A percentile compares a stretch with the other conserved stretches of the same genome.
phyloP scores from a whole-genome alignment of 148 eudicot genomes.

The Euryodendron excelsum region DNA sequence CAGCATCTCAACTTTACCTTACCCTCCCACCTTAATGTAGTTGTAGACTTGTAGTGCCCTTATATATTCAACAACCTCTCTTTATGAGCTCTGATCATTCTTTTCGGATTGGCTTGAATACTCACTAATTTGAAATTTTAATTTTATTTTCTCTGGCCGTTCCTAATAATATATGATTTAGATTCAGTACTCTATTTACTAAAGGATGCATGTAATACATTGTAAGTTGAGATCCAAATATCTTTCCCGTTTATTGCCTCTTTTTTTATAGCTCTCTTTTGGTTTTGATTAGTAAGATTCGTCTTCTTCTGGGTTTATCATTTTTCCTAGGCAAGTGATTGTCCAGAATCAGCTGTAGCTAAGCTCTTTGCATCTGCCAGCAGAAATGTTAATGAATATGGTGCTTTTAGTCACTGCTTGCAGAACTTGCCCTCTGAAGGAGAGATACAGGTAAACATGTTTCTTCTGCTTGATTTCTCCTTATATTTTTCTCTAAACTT shows the following conservation, averaged over 20 bases:
- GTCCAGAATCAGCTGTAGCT: conserved; percentile 69
- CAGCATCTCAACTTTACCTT: neutral
- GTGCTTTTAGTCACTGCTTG: conserved; percentile 47
- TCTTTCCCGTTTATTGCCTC: neutral
- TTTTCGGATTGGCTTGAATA: neutral
- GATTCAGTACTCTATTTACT: neutral
- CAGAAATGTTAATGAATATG: conserved; percentile 34
- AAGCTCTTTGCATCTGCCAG: conserved; percentile 63
- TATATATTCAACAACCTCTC: neutral
- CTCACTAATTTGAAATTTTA: neutral
- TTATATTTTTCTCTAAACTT: neutral
- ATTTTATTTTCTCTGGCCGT: neutral
- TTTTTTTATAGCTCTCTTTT: neutral
- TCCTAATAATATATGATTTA: neutral
- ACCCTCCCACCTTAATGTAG: conserved; percentile 2
- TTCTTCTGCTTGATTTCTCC: neutral
- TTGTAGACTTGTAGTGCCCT: neutral
- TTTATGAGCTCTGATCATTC: neutral
- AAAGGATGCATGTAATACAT: neutral
- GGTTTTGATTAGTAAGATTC: neutral
- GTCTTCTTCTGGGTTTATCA: neutral
- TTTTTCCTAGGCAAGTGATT: conserved; percentile 51
- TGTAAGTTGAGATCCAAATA: neutral
- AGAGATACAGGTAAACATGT: conserved; percentile 45
- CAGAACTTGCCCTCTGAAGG: conserved; percentile 62